Base-by-base conservation (phyloP, 208 protist genomes). In the Balamuthia mandrillaris region DNA sequence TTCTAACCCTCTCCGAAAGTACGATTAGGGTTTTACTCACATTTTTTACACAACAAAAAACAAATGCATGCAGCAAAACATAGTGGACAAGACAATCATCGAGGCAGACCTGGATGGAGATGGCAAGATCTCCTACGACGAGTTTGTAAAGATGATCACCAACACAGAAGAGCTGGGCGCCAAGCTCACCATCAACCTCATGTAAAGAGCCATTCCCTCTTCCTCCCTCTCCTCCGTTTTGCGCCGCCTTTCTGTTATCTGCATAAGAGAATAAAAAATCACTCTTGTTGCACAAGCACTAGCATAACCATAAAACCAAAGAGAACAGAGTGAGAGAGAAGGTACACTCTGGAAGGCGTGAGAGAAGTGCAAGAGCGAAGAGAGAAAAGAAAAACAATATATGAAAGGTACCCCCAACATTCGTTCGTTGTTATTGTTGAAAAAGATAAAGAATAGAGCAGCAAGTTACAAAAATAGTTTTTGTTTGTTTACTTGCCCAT, bases 41-140 rank as follows among this genome's bases (percentile, higher is more conserved):
- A n/a, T n/a, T n/a, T n/a, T n/a, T n/a, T n/a, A n/a, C n/a, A n/a
- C n/a, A n/a, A n/a, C n/a, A n/a, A n/a, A 10, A 6, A 58, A 14
- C n/a, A 42, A 9, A 9, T 45, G 10, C 7, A 14, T 12, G 10
- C 18, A 10, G 47, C 91, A 94, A 61, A 60, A 88, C 45, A 93
- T 96, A 45, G 95, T 96, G 18, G 94, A 96, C 78, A 95, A 95
- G 87, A 96, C 95, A 24, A 96, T 96, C 61, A 90, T 94, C 35
- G 84, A 93, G 41, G 90, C 75, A 33, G 95, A 96, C 84, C 7
- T 87, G 42, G 92, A 96, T 61, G 85, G 84, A 39, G 93, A 95
- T 79, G 95, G 95, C n/a, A 95, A 93, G 74, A 87, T 96, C 33
- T 93, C 88, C 27, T 95, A 89, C 70, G 93, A 95, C 12, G 95